These are phyloP conservation scores for Yamadazyma atlantica DNA, from an alignment of 1,139 yeast species.

Conservation along the genomic window DNA sequence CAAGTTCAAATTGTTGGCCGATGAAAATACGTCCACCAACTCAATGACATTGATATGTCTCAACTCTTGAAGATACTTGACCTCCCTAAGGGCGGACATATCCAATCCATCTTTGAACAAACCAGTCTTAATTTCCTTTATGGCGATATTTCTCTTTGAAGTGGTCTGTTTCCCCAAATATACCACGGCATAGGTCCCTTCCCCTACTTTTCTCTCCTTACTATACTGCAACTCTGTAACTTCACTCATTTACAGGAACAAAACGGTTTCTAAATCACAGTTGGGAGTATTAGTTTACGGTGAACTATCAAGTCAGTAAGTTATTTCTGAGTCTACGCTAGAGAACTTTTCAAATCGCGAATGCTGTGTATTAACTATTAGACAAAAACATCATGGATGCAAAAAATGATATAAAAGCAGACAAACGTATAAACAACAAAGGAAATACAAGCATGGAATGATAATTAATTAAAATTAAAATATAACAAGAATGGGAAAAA, in stretches of 20 bases:
- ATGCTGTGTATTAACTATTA: slow-evolving; percentile 2
- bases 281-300: too few relatives aligned
- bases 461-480: background rate
- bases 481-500: background rate
- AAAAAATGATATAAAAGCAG: background rate
- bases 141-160: slow-evolving; percentile 70
- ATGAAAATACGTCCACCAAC: slow-evolving; percentile 80
- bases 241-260: background rate
- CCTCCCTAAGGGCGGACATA: slow-evolving; percentile 96
- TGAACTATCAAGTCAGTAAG: background rate
- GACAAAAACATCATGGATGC: slow-evolving; percentile 1
- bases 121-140: slow-evolving; percentile 93
- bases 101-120: slow-evolving; percentile 94
- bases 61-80: slow-evolving; percentile 86
- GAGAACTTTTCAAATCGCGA: slow-evolving; percentile 1
- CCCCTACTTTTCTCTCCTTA: slow-evolving; percentile 87
- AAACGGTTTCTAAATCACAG: too few relatives aligned
- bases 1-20: slow-evolving; percentile 70
- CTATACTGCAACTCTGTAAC: slow-evolving; percentile 24
- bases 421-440: slow-evolving; percentile 1
- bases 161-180: slow-evolving; percentile 71
- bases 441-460: slow-evolving; percentile 1
- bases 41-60: slow-evolving; percentile 84
- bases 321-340: background rate
- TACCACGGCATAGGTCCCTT: slow-evolving; percentile 98